These are phyloP conservation scores for Tetrahymena malaccensis DNA, from an alignment of 73 alveolate species.

Conservation along the genomic window DNA sequence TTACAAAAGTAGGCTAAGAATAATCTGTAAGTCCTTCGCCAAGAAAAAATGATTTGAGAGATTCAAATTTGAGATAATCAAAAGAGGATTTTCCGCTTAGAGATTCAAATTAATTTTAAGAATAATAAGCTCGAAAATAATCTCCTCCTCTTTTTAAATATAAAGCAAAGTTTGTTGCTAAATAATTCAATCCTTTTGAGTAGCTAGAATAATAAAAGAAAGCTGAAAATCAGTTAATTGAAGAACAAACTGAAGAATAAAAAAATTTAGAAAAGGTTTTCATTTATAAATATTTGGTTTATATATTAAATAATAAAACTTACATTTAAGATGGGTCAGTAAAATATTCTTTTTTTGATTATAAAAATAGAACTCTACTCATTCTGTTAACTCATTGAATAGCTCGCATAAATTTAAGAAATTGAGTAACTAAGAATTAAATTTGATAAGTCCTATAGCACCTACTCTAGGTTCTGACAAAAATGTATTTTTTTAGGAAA, in stretches of 20 bases:
- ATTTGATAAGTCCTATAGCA: neutral
- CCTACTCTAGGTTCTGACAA: neutral
- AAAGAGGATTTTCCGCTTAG: neutral
- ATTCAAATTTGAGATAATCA: neutral
- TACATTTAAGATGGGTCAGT: neutral
- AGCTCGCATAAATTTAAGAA: neutral
- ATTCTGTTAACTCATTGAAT: neutral
- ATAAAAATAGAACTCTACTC: neutral
- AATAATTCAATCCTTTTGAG: neutral
- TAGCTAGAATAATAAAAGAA: neutral
- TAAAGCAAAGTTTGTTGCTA: neutral
- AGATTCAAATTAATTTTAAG: neutral
- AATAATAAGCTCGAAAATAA: neutral
- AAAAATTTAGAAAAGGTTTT: neutral
- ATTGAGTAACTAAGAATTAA: neutral
- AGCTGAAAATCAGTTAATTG: neutral
- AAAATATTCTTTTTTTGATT: neutral
- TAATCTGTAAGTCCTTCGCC: neutral
- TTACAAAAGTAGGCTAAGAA: neutral
- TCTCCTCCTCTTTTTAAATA: neutral
- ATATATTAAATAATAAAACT: neutral
- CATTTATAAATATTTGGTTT: neutral
- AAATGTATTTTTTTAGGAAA: neutral
- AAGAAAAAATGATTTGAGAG: neutral
- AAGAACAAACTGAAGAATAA: neutral